These are phyloP conservation scores for Aspergillus pseudotamarii DNA, from an alignment of 2,329 filamentous ascomycete species.

Conservation along the genomic window DNA sequence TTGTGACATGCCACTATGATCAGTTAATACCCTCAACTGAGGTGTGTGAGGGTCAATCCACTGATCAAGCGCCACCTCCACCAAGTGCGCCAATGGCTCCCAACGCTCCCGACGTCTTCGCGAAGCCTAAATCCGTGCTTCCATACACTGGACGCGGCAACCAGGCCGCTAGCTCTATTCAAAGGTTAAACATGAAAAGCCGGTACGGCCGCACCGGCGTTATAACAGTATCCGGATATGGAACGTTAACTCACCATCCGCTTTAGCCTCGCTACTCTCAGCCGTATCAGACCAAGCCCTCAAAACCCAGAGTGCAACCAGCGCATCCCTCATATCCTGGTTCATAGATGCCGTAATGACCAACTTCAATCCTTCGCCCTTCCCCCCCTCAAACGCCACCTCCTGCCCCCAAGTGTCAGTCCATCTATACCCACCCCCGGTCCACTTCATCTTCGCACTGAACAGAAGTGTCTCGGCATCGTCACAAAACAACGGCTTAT, in stretches of 20 bases:
- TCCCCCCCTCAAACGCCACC: slow-evolving; percentile 11
- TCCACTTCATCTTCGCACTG: slow-evolving; percentile 6
- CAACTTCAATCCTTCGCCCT: slow-evolving; percentile 9
- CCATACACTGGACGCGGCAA: background rate
- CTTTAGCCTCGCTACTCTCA: slow-evolving; percentile 21
- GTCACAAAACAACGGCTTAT: slow-evolving; percentile 10
- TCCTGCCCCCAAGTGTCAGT: slow-evolving; percentile 2
- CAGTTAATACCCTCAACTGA: background rate
- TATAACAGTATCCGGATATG: background rate
- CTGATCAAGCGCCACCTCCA: background rate
- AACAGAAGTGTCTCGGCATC: background rate
- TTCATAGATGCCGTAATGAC: slow-evolving; percentile 7
- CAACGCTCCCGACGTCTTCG: background rate
- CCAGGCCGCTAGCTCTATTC: background rate
- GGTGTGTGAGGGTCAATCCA: too few relatives aligned
- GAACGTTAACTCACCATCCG: slow-evolving; percentile 11
- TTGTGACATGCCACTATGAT: background rate
- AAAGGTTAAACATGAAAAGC: background rate
- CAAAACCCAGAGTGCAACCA: slow-evolving; percentile 21
- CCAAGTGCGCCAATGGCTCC: background rate
- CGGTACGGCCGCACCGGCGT: too few relatives aligned
- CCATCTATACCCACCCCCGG: slow-evolving; percentile 15
- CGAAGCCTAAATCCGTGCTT: background rate
- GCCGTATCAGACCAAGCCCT: slow-evolving; percentile 20
- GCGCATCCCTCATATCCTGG: slow-evolving; percentile 16